Percentiles rank a stretch among this genome's conserved stretches.
Conservation (phyloP, 2,329 filamentous ascomycete genomes). For the Ascocoryne sarcoides region DNA sequence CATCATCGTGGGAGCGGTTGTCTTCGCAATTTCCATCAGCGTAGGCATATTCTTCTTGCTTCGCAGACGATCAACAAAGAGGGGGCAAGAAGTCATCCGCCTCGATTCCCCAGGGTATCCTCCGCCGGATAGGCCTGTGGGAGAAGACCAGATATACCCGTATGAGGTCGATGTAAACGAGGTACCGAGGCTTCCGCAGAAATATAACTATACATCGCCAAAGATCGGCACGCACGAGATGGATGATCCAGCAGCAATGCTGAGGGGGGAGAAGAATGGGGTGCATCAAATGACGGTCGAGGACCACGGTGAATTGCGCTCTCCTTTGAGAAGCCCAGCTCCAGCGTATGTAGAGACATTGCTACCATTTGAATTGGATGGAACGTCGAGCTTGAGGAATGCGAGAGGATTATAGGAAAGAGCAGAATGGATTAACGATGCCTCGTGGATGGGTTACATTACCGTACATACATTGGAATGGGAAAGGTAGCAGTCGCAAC, state of each 20-base stretch:
- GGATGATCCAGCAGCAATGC: constrained; percentile 5
- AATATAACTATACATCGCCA: neutral
- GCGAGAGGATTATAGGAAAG: too few species aligned
- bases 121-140: constrained; percentile 14
- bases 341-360: constrained; percentile 4
- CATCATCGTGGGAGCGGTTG: constrained; percentile 5
- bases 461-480: too few species aligned
- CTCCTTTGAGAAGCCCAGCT: constrained; percentile 6
- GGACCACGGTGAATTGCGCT: constrained; percentile 3
- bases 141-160: constrained; percentile 12
- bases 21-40: constrained; percentile 3
- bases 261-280: constrained; percentile 2
- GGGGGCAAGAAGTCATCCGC: constrained; percentile 5
- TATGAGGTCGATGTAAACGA: constrained; percentile 13
- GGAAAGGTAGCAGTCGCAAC: too few species aligned
- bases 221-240: constrained; percentile 14
- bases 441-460: too few species aligned
- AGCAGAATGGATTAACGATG: too few species aligned
- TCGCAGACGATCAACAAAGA: constrained; percentile 4
- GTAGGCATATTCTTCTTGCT: constrained; percentile 8
- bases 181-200: neutral
- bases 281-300: neutral
- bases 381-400: neutral
- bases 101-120: constrained; percentile 7
- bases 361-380: constrained; percentile 8